Evolutionary conservation across 2,329 filamentous ascomycete genomes (phyloP), one percentile per base, ranked within the genome.

Genomic region (Penicillium paneum): DNA sequence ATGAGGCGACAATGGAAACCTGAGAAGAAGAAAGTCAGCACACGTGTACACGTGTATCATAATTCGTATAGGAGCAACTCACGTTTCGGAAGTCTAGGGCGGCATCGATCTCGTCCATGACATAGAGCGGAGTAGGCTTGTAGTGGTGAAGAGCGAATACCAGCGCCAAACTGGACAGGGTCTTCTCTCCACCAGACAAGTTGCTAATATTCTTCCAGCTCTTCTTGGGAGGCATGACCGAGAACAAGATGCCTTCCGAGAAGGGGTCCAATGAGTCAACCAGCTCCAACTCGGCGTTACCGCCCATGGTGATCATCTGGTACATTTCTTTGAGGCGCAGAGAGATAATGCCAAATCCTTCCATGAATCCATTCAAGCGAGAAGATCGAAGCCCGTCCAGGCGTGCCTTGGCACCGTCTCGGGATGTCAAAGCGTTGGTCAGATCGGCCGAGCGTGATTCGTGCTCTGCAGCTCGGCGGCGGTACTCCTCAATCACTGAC

Each of bases 251-350:
- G 26, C 94, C 94, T 74, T 99, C 94, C 7, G 89, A 91, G 79
- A 99, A 99, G 0, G 94, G 94, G 71, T 99, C 95, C 3, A 99
- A 79, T 17, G 88, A 93, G 77, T 99, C 94, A 38, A 99, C 94
- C 24, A 99, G 85, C 74, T 99, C 95, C 12, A 99, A 83, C 76
- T 99, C 94, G 0, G 94, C 94, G 67, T 99, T 99, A 52, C 94
- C 94, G 58, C 94, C 94, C 91, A 99, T 97, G 21, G 94, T 99
- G 72, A 99, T 99, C 92, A 99, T 97, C 72, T 99, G 94, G 77
- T 99, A 99, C 94, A 99, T 99, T 70, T 99, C 94, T 79, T 99
- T 99, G 42, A 99, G 81, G 0, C 93, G 89, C 24, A 97, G 81
- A 1, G 93, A 97, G 73, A 99, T 99, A 59, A 85, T 88, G 67